A percentile compares a stretch with the other conserved stretches of the same genome.
These are phyloP conservation scores for Trichophyton equinum DNA, from an alignment of 2,329 filamentous ascomycete species.

Conservation along the genomic window DNA sequence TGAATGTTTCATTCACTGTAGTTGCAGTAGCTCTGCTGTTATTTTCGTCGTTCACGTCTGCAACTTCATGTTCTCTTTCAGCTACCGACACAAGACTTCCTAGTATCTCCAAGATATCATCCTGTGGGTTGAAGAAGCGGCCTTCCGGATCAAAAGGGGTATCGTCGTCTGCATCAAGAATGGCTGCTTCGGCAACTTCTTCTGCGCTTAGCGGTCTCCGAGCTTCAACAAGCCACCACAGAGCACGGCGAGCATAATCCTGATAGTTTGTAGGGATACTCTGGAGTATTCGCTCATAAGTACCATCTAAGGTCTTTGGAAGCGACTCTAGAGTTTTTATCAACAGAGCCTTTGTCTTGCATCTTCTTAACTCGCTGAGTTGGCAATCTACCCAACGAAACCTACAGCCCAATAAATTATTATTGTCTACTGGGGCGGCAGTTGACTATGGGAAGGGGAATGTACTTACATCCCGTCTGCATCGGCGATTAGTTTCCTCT, in stretches of 20 bases:
- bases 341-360: constrained; percentile 9
- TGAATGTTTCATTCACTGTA: not conserved
- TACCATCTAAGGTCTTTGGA: constrained; percentile 18
- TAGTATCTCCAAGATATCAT: not conserved
- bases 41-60: not conserved
- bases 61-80: not conserved
- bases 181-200: not conserved
- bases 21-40: not conserved
- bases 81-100: not conserved
- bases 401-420: constrained; percentile 10
- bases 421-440: no score
- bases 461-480: constrained; percentile 14
- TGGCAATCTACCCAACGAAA: constrained; percentile 21
- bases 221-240: not conserved
- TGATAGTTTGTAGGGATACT: constrained; percentile 10
- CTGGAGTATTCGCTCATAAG: constrained; percentile 16
- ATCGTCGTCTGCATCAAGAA: not conserved
- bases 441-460: no score
- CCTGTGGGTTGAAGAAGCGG: not conserved
- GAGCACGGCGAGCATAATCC: not conserved
- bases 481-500: not conserved
- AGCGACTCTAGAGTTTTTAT: constrained; percentile 11
- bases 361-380: constrained; percentile 16
- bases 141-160: not conserved
- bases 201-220: not conserved